These are phyloP conservation scores for Fusarium compactum DNA, from an alignment of 2,329 filamentous ascomycete species.

Conservation along the genomic window DNA sequence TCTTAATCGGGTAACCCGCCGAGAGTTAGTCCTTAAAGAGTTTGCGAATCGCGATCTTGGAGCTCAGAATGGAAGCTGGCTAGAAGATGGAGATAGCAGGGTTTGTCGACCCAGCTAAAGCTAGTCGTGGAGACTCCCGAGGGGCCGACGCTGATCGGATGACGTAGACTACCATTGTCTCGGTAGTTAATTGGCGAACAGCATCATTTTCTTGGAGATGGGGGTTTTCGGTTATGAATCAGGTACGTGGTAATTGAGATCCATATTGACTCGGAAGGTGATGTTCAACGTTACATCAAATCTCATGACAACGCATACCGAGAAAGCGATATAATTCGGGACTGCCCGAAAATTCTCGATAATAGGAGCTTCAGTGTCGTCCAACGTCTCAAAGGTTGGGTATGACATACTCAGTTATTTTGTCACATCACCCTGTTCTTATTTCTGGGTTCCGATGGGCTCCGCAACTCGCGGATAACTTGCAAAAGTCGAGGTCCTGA, in stretches of 20 bases:
- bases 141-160: constrained; percentile 12
- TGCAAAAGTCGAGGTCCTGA: constrained; percentile 38
- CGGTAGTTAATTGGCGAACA: constrained; percentile 11
- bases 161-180: constrained; percentile 17
- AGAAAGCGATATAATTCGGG: constrained; percentile 35
- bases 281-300: background rate
- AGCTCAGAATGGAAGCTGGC: constrained; percentile 10
- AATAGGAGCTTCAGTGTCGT: constrained; percentile 24
- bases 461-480: constrained; percentile 43
- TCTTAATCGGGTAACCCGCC: constrained; percentile 18
- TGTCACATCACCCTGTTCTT: constrained; percentile 44
- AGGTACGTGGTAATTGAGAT: background rate
- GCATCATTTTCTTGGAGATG: background rate
- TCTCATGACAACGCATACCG: constrained; percentile 3
- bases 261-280: background rate
- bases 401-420: background rate
- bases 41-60: constrained; percentile 18
- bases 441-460: constrained; percentile 39
- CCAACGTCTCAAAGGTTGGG: constrained; percentile 36
- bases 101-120: background rate
- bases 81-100: constrained; percentile 16
- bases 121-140: constrained; percentile 9
- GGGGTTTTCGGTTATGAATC: background rate
- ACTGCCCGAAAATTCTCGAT: constrained; percentile 40
- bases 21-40: background rate